Conservation (phyloP, 208 protist species). For the Leishmania turanica region DNA sequence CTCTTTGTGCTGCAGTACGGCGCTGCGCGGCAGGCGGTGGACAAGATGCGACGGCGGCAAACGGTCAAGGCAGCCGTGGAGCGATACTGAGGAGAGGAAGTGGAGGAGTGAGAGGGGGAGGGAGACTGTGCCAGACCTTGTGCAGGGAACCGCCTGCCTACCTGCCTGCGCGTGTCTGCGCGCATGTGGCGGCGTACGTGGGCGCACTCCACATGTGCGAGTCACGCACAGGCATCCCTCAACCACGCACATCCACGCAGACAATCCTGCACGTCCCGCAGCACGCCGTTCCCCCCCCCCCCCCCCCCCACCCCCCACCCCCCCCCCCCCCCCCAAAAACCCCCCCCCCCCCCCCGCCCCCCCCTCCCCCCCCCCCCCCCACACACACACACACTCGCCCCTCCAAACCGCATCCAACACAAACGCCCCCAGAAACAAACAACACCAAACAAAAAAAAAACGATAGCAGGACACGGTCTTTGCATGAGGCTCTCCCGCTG, state of each 20-base stretch:
- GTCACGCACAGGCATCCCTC: neutral
- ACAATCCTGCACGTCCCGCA: too few species aligned
- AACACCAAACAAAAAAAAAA: too few species aligned
- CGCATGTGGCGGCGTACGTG: neutral
- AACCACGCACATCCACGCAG: neutral
- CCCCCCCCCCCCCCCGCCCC: too few species aligned
- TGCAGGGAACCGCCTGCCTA: neutral
- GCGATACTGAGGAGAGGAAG: conserved; percentile 38
- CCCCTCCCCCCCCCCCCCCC: too few species aligned
- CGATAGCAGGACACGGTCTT: neutral
- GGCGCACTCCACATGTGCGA: neutral
- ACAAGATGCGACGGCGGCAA: conserved; percentile 68
- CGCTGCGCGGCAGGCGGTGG: conserved; percentile 65
- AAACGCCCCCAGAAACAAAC: neutral
- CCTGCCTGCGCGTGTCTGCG: conserved; percentile 1
- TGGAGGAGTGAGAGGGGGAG: neutral
- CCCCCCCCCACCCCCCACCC: too few species aligned
- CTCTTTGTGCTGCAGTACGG: conserved; percentile 75
- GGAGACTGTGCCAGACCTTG: neutral
- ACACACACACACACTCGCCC: too few species aligned
- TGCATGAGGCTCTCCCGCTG: neutral
- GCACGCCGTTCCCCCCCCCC: neutral
- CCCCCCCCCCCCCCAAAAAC: too few species aligned
- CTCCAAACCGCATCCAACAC: too few species aligned
- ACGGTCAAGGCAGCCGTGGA: conserved; percentile 50